Evolutionary conservation across 2,329 filamentous ascomycete genomes (phyloP).

Genomic region (Arthrobotrys conoides): DNA sequence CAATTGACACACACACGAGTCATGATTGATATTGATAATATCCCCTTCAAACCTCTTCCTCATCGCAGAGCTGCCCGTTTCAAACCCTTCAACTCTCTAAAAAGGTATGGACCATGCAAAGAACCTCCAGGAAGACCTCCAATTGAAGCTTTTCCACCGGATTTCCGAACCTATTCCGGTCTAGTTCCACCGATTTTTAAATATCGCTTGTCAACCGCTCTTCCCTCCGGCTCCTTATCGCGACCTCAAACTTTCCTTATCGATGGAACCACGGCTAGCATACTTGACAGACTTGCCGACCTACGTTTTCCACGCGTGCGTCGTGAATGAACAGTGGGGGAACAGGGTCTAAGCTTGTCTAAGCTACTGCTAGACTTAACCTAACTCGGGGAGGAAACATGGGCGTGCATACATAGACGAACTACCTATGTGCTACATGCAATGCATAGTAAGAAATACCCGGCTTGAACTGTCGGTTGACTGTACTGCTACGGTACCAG

Average conservation of each 20-base stretch:
- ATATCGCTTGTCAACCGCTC: constrained; percentile 42
- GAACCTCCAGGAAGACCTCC: background rate
- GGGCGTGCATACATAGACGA: constrained; percentile 7
- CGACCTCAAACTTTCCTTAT: constrained; percentile 33
- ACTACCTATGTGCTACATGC: background rate
- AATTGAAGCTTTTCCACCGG: constrained; percentile 25
- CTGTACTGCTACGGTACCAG: background rate
- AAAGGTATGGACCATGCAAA: constrained; percentile 2
- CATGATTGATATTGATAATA: constrained; percentile 26
- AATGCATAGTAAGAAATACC: background rate
- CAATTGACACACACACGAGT: constrained; percentile 18
- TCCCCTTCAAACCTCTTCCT: constrained; percentile 1
- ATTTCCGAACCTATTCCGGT: constrained; percentile 36
- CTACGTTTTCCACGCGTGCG: background rate
- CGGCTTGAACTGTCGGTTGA: background rate
- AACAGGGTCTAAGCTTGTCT: constrained; percentile 3
- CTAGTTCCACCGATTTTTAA: constrained; percentile 45
- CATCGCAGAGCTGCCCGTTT: constrained; percentile 20
- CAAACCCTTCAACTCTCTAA: background rate
- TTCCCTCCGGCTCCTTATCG: constrained; percentile 46
- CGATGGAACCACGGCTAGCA: constrained; percentile 4
- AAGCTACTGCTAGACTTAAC: background rate
- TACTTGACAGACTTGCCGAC: background rate
- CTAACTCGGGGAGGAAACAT: background rate
- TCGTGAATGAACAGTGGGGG: background rate